Percentiles rank a stretch among this genome's conserved stretches.
phyloP scores from a whole-genome alignment of 805 yeast genomes.

The Kuraishia cidri region DNA sequence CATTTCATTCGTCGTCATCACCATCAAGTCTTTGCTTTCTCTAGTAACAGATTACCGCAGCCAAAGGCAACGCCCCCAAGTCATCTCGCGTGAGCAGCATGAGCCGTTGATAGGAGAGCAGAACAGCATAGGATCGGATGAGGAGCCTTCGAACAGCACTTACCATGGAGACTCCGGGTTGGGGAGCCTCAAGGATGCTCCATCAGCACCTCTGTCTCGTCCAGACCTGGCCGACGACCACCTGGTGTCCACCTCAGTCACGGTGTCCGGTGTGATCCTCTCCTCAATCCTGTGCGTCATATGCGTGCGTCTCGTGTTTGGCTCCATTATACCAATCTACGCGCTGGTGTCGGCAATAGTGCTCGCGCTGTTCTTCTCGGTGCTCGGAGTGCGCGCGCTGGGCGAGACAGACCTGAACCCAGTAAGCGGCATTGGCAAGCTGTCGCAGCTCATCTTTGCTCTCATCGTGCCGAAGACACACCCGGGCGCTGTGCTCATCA shows the following conservation, averaged over 20 bases:
- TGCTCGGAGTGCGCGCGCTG: conserved; percentile 85
- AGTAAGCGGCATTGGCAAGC: conserved; percentile 91
- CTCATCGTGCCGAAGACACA: conserved; percentile 62
- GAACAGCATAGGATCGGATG: conserved; percentile 10
- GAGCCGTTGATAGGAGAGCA: conserved; percentile 1
- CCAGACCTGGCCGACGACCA: conserved; percentile 29
- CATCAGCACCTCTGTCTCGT: background rate
- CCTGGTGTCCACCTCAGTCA: conserved; percentile 40
- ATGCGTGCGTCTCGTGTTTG: conserved; percentile 62
- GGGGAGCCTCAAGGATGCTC: background rate
- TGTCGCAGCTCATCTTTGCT: conserved; percentile 86
- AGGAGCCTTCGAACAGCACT: conserved; percentile 11
- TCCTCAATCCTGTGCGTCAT: conserved; percentile 64
- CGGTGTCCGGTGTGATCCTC: conserved; percentile 48
- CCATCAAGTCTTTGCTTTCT: conserved; percentile 27
- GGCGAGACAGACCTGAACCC: conserved; percentile 98
- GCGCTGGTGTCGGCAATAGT: conserved; percentile 61
- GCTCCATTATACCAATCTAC: conserved; percentile 59
- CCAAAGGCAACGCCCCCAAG: background rate
- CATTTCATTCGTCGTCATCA: conserved; percentile 65
- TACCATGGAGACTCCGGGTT: conserved; percentile 10
- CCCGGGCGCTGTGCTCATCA: conserved; percentile 77
- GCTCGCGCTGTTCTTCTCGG: conserved; percentile 70
- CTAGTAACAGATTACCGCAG: conserved; percentile 1
- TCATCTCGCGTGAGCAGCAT: background rate